These are phyloP conservation scores for Pleoardoris graminearum DNA, from an alignment of 2,329 filamentous ascomycete species.

Conservation along the genomic window DNA sequence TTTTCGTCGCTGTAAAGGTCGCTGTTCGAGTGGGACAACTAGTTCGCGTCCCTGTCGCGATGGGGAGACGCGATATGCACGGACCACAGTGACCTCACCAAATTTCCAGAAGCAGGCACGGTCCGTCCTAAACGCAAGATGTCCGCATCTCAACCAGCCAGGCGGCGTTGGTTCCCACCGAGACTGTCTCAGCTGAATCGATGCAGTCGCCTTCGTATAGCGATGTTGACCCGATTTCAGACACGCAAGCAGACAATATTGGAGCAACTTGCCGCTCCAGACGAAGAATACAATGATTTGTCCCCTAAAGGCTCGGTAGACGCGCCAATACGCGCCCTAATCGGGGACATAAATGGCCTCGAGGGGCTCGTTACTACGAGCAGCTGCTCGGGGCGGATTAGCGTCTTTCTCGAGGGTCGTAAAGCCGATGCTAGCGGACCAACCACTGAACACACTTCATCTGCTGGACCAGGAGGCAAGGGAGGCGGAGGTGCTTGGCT, in stretches of 20 bases:
- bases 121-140: constrained; percentile 7
- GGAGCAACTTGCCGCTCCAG: constrained; percentile 67
- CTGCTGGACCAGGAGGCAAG: constrained; percentile 76
- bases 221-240: constrained; percentile 42
- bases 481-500: constrained; percentile 79
- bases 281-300: constrained; percentile 74
- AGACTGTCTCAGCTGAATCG: background rate
- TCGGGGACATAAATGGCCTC: constrained; percentile 74
- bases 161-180: constrained; percentile 6
- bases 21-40: constrained; percentile 1
- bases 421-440: constrained; percentile 46
- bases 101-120: constrained; percentile 1
- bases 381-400: constrained; percentile 86
- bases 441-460: constrained; percentile 29
- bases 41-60: background rate
- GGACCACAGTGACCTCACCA: constrained; percentile 11
- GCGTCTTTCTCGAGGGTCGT: constrained; percentile 82
- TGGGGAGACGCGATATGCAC: constrained; percentile 3
- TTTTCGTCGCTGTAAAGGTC: background rate
- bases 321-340: constrained; percentile 73
- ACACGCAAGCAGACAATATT: constrained; percentile 74
- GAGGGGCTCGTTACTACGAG: constrained; percentile 86
- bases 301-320: constrained; percentile 91
- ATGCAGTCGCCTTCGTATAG: background rate
- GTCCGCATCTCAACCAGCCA: background rate